phyloP scores from a whole-genome alignment of 2,329 filamentous ascomycete species.

The Hortaea werneckii region DNA sequence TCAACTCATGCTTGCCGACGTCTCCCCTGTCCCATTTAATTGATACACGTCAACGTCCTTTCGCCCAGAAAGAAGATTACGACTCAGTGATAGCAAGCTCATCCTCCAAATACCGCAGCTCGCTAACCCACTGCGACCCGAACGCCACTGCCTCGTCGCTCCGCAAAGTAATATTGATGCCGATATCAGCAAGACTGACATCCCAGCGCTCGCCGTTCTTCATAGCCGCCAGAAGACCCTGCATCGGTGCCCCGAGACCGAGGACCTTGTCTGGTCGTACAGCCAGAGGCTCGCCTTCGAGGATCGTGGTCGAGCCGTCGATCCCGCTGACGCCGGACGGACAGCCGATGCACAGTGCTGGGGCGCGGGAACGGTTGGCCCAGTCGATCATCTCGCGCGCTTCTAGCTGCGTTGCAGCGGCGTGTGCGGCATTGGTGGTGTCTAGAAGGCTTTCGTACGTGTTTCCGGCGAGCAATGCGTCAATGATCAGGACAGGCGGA shows the following conservation, averaged over 20 bases:
- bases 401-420: slow-evolving; percentile 60
- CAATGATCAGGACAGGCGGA: slow-evolving; percentile 70
- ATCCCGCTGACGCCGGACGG: slow-evolving; percentile 80
- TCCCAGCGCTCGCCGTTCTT: slow-evolving; percentile 59
- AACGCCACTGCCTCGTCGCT: slow-evolving; percentile 80
- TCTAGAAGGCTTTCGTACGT: slow-evolving; percentile 81
- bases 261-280: slow-evolving; percentile 75
- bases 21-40: too few relatives aligned
- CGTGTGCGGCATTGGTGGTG: slow-evolving; percentile 15
- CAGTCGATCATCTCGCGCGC: slow-evolving; percentile 87
- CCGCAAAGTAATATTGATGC: slow-evolving; percentile 74
- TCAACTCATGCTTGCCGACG: too few relatives aligned
- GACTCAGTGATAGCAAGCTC: not conserved
- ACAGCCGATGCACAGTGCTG: slow-evolving; percentile 78
- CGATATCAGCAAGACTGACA: slow-evolving; percentile 77
- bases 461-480: slow-evolving; percentile 78
- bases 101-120: slow-evolving; percentile 16
- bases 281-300: slow-evolving; percentile 69
- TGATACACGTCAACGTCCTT: too few relatives aligned
- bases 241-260: slow-evolving; percentile 76
- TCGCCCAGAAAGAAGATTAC: too few relatives aligned
- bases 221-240: slow-evolving; percentile 69
- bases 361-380: slow-evolving; percentile 79
- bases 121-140: slow-evolving; percentile 74
- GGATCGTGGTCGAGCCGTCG: slow-evolving; percentile 53